Evolutionary conservation across 1,284 basidiomycete genomes (phyloP).

Genomic region (Chondrostereum purpureum): DNA sequence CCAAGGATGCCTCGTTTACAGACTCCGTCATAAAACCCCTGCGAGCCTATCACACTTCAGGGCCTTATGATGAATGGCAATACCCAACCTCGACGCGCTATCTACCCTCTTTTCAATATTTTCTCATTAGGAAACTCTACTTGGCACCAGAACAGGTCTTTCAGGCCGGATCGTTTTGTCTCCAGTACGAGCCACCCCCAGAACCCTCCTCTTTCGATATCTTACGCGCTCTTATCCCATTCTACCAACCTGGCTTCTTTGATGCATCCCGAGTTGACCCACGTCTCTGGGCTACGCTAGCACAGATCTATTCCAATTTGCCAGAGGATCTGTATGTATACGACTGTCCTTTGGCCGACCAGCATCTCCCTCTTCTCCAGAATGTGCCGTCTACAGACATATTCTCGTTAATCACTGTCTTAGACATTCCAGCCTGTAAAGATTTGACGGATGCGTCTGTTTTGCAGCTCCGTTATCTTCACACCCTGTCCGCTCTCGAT

Average conservation of each 20-base stretch:
- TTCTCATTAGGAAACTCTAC: slow-evolving; percentile 11
- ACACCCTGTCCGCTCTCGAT: slow-evolving; percentile 54
- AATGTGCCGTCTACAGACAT: slow-evolving; percentile 41
- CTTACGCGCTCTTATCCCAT: slow-evolving; percentile 30
- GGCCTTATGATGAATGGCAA: slow-evolving; percentile 11
- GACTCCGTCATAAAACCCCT: slow-evolving; percentile 1
- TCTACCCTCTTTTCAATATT: slow-evolving; percentile 9
- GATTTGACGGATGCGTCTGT: slow-evolving; percentile 53
- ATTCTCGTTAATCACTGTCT: slow-evolving; percentile 57
- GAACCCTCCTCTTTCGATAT: slow-evolving; percentile 24
- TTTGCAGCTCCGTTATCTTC: slow-evolving; percentile 39
- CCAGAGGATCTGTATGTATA: slow-evolving; percentile 38
- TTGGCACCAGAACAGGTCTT: slow-evolving; percentile 32
- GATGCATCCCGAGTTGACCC: slow-evolving; percentile 38
- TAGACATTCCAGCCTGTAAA: slow-evolving; percentile 46
- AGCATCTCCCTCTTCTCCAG: slow-evolving; percentile 50
- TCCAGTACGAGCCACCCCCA: slow-evolving; percentile 19
- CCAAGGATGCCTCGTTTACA: background rate
- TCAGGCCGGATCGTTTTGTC: slow-evolving; percentile 20
- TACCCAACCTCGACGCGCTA: slow-evolving; percentile 10
- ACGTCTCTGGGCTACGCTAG: slow-evolving; percentile 52
- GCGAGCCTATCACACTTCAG: background rate
- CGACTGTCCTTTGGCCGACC: slow-evolving; percentile 45
- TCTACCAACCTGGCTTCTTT: slow-evolving; percentile 22
- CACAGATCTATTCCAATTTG: slow-evolving; percentile 50